These are phyloP conservation scores for Schizopora paradoxa DNA, from an alignment of 1,284 basidiomycete genomes.

Conservation along the genomic window DNA sequence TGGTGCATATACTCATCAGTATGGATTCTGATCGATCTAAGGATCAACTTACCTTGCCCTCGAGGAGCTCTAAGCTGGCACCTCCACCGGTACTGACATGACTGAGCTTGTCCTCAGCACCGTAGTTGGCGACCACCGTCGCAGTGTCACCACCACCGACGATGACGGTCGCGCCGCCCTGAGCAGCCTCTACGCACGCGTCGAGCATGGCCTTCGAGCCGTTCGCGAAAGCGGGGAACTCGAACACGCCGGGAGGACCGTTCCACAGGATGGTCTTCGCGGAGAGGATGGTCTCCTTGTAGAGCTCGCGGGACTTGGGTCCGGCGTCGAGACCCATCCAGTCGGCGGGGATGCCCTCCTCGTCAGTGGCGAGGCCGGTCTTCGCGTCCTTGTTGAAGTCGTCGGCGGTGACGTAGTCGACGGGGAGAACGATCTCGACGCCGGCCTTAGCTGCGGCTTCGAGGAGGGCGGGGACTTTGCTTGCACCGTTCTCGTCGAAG, in stretches of 20 bases:
- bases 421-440: conserved; percentile 93
- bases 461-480: conserved; percentile 81
- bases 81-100: conserved; percentile 98
- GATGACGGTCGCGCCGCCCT: conserved; percentile 88
- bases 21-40: conserved; percentile 12
- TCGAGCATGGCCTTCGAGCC: conserved; percentile 86
- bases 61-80: conserved; percentile 90
- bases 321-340: conserved; percentile 96
- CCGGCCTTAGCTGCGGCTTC: conserved; percentile 93
- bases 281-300: conserved; percentile 75
- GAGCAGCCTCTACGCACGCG: conserved; percentile 83
- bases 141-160: conserved; percentile 94
- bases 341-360: conserved; percentile 84
- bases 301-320: conserved; percentile 76
- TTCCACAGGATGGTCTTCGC: conserved; percentile 99
- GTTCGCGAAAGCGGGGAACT: conserved; percentile 87
- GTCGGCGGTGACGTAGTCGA: conserved; percentile 92
- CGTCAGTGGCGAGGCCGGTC: conserved; percentile 75
- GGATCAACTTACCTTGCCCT: conserved; percentile 74
- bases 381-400: conserved; percentile 94
- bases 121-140: conserved; percentile 81
- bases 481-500: conserved; percentile 86
- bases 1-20: conserved; percentile 26
- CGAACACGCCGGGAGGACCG: conserved; percentile 96
- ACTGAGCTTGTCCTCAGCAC: conserved; percentile 83